Conservation (phyloP, 179 eudicot species). For the Gypsophila paniculata region DNA sequence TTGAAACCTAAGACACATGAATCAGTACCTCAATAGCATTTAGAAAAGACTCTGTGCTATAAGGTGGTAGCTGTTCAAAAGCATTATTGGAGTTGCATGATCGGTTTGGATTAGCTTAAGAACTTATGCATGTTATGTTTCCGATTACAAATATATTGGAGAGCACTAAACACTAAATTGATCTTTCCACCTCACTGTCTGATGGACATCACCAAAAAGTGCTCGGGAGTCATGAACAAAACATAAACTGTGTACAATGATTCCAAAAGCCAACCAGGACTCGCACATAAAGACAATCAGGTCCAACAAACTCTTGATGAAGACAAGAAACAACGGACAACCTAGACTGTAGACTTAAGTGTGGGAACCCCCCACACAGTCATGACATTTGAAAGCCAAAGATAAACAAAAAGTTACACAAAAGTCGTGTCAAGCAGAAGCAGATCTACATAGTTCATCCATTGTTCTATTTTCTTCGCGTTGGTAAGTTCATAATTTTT, state of each 20-base stretch:
- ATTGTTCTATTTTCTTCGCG: no score
- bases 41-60: background rate
- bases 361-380: no score
- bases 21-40: background rate
- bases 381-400: background rate
- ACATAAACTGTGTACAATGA: background rate
- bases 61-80: background rate
- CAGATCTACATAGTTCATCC: no score
- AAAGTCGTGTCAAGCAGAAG: no score
- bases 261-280: background rate
- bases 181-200: background rate
- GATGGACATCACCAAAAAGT: background rate
- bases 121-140: no score
- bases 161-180: background rate
- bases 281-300: background rate
- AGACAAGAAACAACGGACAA: background rate
- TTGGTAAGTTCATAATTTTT: no score
- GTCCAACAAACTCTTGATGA: background rate
- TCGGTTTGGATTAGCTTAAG: background rate
- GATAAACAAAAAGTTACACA: background rate
- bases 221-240: background rate
- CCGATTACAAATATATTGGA: background rate
- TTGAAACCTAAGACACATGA: background rate
- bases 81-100: background rate
- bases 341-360: no score